These are phyloP conservation scores for Gaeumannomyces tritici DNA, from an alignment of 2,329 filamentous ascomycete genomes.

Conservation along the genomic window DNA sequence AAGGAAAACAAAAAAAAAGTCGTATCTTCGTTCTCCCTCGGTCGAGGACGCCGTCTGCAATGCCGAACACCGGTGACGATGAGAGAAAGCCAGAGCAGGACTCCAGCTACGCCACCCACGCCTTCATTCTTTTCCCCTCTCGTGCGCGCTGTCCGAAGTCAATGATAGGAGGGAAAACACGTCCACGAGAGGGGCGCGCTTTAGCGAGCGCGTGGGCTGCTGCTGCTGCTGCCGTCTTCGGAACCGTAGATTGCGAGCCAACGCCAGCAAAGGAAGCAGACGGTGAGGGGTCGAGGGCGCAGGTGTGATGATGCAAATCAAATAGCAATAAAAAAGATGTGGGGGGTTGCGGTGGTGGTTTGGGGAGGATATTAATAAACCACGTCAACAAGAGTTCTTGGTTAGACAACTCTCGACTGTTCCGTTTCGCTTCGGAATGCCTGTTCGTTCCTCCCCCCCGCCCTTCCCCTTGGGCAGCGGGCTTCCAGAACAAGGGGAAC, in stretches of 20 bases:
- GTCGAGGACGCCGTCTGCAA: not conserved
- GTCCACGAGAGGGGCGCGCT: no score
- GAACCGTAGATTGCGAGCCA: not conserved
- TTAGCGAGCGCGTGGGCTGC: not conserved
- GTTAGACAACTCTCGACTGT: no score
- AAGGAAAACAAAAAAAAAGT: not conserved
- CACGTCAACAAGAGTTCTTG: not conserved
- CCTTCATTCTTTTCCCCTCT: not conserved
- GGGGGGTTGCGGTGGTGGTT: no score
- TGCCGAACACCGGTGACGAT: not conserved
- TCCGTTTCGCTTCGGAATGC: no score
- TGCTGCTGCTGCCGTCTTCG: not conserved
- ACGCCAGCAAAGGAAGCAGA: no score
- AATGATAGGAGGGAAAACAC: not conserved
- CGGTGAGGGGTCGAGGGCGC: no score
- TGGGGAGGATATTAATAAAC: not conserved
- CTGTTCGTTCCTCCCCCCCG: no score
- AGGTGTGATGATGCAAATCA: no score
- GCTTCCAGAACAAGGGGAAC: constrained; percentile 1
- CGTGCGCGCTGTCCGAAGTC: not conserved
- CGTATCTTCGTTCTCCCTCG: not conserved
- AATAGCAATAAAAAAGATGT: no score
- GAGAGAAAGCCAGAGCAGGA: not conserved
- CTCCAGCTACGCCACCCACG: no score
- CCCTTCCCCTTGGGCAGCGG: not conserved